A percentile compares a stretch with the other conserved stretches of the same genome.
Evolutionary conservation across 352 stramenopile genomes (phyloP).

Genomic region (Pythium volutum): DNA sequence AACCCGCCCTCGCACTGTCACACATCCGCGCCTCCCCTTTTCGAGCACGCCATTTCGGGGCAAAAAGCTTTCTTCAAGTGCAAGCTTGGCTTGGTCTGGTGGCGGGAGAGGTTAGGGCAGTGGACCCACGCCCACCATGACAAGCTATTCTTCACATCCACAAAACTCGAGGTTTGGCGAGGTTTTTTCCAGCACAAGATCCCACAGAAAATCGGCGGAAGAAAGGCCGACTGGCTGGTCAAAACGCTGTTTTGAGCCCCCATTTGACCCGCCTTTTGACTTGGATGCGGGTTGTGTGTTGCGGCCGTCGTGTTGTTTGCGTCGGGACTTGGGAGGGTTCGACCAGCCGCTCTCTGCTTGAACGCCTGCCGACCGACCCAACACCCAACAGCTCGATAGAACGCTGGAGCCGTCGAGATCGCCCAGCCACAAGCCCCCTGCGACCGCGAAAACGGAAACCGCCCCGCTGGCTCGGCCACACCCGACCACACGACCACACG

Average conservation of each 20-base stretch:
- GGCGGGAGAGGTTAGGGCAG: constrained; percentile 21
- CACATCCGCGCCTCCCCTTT: constrained; percentile 4
- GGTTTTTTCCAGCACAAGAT: constrained; percentile 16
- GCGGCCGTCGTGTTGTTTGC: constrained; percentile 21
- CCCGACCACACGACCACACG: not conserved
- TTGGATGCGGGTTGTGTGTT: constrained; percentile 18
- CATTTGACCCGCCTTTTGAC: not conserved
- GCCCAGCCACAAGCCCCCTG: constrained; percentile 8
- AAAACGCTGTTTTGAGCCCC: constrained; percentile 1
- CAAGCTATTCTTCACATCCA: constrained; percentile 1
- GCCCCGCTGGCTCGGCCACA: not conserved
- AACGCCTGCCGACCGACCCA: constrained; percentile 3
- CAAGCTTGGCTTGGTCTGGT: constrained; percentile 8
- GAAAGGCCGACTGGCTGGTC: not conserved
- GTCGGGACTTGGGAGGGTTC: constrained; percentile 4
- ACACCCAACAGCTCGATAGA: constrained; percentile 1
- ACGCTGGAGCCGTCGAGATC: not conserved
- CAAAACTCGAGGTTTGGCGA: constrained; percentile 8
- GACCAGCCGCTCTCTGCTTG: constrained; percentile 6
- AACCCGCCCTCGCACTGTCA: constrained; percentile 4
- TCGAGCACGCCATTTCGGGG: not conserved
- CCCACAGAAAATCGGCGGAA: constrained; percentile 13
- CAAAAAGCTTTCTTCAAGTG: constrained; percentile 22
- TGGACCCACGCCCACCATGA: not conserved
- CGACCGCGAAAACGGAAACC: constrained; percentile 14